These are phyloP conservation scores for Pyrus hybrid DNA, from an alignment of 331 rosid species.

Conservation along the genomic window DNA sequence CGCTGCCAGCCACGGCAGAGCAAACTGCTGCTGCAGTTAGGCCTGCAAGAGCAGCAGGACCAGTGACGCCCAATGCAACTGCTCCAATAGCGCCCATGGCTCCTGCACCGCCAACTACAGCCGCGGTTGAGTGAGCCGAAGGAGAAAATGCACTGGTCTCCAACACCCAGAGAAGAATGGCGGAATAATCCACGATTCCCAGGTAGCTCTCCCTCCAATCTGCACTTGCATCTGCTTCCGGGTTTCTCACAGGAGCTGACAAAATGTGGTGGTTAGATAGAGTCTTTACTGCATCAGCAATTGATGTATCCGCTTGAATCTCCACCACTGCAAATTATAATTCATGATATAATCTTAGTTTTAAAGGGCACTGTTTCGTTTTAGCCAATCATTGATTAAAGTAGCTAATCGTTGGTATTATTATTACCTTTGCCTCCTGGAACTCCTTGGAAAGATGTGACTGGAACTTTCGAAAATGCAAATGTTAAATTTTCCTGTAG, in stretches of 20 bases:
- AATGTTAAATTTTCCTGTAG: constrained; percentile 62
- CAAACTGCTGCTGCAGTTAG: constrained; percentile 86
- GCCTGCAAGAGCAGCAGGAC: constrained; percentile 80
- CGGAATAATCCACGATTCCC: constrained; percentile 78
- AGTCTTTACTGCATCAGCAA: constrained; percentile 63
- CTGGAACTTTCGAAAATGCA: constrained; percentile 74
- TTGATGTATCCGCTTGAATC: constrained; percentile 54
- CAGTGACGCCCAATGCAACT: constrained; percentile 71
- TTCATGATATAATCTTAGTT: fast-evolving
- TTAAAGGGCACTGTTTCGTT: neutral
- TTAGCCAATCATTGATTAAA: neutral
- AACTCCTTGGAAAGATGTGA: constrained; percentile 71
- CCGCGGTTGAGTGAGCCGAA: constrained; percentile 63
- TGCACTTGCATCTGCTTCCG: constrained; percentile 32
- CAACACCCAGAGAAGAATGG: constrained; percentile 46
- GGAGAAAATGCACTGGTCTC: constrained; percentile 61
- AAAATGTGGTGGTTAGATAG: constrained; percentile 69
- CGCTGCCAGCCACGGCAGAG: constrained; percentile 58
- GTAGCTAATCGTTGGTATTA: neutral
- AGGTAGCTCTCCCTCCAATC: constrained; percentile 76
- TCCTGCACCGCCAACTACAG: constrained; percentile 67
- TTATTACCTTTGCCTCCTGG: constrained; percentile 66
- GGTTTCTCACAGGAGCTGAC: constrained; percentile 71
- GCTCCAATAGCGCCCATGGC: constrained; percentile 82
- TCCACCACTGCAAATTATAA: constrained; percentile 52